Percentiles rank a stretch among this genome's conserved stretches.
These are phyloP conservation scores for Naganishia sp. DNA, from an alignment of 1,284 basidiomycete species.

Conservation along the genomic window DNA sequence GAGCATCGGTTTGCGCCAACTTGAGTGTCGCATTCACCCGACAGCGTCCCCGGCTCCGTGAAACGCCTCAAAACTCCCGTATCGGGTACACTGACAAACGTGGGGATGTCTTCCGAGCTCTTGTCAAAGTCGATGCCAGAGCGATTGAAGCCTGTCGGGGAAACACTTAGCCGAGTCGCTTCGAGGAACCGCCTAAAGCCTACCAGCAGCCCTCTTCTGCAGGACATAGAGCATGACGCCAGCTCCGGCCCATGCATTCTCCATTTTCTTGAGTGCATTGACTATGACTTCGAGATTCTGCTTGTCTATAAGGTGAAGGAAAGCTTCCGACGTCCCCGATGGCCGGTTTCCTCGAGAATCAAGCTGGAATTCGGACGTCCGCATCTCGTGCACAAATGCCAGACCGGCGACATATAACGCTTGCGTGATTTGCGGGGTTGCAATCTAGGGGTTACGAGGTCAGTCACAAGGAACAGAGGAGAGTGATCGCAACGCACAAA, in stretches of 20 bases:
- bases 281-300: conserved; percentile 29
- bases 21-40: neutral
- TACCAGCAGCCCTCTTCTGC: conserved; percentile 21
- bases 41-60: conserved; percentile 18
- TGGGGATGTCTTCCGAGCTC: conserved; percentile 28
- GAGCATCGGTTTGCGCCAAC: no score
- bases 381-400: conserved; percentile 29
- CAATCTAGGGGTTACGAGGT: conserved; percentile 2
- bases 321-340: conserved; percentile 20
- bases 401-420: conserved; percentile 30
- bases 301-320: conserved; percentile 28
- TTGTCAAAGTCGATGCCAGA: conserved; percentile 30
- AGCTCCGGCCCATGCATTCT: conserved; percentile 27
- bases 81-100: conserved; percentile 26
- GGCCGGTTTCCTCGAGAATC: neutral
- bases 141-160: conserved; percentile 16
- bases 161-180: neutral
- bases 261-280: conserved; percentile 27
- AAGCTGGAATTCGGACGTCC: conserved; percentile 24
- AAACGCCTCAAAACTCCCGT: conserved; percentile 21
- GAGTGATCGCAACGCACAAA: conserved; percentile 32
- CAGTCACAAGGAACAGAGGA: neutral
- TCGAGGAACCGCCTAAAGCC: neutral
- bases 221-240: conserved; percentile 25
- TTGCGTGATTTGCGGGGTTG: conserved; percentile 26